A percentile compares a stretch with the other conserved stretches of the same genome.
These are phyloP conservation scores for Botrytis sinoallii DNA, from an alignment of 2,329 filamentous ascomycete genomes.

Conservation along the genomic window DNA sequence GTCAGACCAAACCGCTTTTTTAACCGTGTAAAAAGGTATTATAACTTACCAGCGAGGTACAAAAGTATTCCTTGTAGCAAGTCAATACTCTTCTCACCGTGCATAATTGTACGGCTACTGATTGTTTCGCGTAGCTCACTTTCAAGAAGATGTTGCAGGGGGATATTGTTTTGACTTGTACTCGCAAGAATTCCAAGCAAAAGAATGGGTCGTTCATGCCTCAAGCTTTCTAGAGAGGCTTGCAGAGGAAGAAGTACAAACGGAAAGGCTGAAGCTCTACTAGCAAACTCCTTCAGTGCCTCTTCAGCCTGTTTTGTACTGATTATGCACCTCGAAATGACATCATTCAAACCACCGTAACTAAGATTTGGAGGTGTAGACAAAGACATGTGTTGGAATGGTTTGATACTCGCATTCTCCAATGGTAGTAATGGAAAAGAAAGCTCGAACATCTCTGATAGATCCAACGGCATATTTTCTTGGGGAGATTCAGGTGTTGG, in stretches of 20 bases:
- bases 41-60: conserved; percentile 53
- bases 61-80: conserved; percentile 55
- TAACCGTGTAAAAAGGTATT: background rate
- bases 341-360: conserved; percentile 40
- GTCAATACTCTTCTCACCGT: conserved; percentile 56
- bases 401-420: background rate
- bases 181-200: conserved; percentile 53
- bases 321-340: conserved; percentile 22
- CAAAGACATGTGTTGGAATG: conserved; percentile 41
- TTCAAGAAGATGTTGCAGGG: conserved; percentile 53
- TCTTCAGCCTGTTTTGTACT: conserved; percentile 25
- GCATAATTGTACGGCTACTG: conserved; percentile 54
- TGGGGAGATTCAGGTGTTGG: conserved; percentile 1
- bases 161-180: conserved; percentile 47
- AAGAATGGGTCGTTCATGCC: conserved; percentile 49
- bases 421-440: background rate
- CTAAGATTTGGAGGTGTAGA: conserved; percentile 51
- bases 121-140: conserved; percentile 56
- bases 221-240: conserved; percentile 47
- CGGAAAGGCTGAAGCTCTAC: conserved; percentile 25
- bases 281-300: conserved; percentile 21
- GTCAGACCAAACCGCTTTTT: background rate
- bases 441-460: conserved; percentile 6
- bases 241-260: conserved; percentile 35
- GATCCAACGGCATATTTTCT: conserved; percentile 6